Evolutionary conservation across 805 yeast genomes (phyloP).

Genomic region (Candida verbasci): DNA sequence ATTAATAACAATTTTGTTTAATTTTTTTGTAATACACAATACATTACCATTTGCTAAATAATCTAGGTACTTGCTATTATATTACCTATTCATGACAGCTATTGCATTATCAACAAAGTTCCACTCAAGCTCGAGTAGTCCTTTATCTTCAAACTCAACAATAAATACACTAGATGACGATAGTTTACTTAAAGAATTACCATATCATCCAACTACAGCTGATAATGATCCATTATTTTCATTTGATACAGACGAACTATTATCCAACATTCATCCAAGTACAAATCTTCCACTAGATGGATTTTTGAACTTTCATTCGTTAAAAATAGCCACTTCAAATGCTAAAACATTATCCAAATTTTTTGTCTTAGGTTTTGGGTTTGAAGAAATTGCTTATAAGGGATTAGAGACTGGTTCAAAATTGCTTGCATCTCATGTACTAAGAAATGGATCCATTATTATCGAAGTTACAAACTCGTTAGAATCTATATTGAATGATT

Average conservation of each 20-base stretch:
- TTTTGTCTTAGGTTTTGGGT: conserved; percentile 57
- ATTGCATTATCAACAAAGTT: neutral
- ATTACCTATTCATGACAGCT: neutral
- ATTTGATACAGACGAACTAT: conserved; percentile 14
- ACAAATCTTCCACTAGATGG: conserved; percentile 23
- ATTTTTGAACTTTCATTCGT: conserved; percentile 53
- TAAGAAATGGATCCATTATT: conserved; percentile 50
- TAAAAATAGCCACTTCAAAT: conserved; percentile 71
- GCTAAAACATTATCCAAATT: conserved; percentile 59
- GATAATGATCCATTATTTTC: conserved; percentile 15
- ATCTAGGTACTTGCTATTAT: neutral
- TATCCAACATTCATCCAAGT: conserved; percentile 15
- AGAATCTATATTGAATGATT: conserved; percentile 17
- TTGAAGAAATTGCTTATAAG: conserved; percentile 53
- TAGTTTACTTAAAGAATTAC: conserved; percentile 10
- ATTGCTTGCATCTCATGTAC: conserved; percentile 53
- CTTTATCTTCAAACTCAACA: conserved; percentile 2
- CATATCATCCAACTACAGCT: conserved; percentile 14
- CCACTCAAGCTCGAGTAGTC: neutral
- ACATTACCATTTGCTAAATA: no score
- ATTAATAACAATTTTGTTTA: neutral
- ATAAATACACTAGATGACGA: neutral
- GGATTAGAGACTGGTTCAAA: conserved; percentile 70
- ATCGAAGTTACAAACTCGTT: conserved; percentile 46
- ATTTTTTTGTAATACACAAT: conserved; percentile 3